phyloP scores from a whole-genome alignment of 129 eudicot species.

The Scalesia atractyloides region DNA sequence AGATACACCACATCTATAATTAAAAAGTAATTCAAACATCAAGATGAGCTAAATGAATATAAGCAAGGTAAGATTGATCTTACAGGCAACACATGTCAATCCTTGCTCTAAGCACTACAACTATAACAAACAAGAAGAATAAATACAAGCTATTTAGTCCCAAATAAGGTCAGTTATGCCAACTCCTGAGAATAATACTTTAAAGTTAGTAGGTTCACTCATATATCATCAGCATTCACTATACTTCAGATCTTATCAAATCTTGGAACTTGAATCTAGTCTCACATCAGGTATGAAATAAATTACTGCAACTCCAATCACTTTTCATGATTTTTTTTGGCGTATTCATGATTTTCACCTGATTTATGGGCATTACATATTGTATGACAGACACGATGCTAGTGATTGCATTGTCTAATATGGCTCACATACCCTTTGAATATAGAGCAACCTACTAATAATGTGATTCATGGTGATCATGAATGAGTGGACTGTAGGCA shows the following conservation, averaged over 20 bases:
- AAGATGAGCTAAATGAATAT: too few species aligned
- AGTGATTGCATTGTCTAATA: not conserved
- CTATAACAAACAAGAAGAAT: not conserved
- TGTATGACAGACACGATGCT: not conserved
- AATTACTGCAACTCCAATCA: not conserved
- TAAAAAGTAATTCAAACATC: not conserved
- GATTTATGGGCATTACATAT: constrained; percentile 11
- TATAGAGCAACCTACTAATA: constrained; percentile 9
- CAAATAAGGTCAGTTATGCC: not conserved
- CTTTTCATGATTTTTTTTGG: too few species aligned
- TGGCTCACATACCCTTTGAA: not conserved
- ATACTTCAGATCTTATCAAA: not conserved
- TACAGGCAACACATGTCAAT: not conserved
- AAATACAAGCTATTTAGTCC: not conserved
- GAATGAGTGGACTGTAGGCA: not conserved
- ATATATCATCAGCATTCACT: not conserved
- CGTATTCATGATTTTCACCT: not conserved
- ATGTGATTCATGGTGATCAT: constrained; percentile 5
- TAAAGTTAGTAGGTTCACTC: not conserved
- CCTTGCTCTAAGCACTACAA: constrained; percentile 1
- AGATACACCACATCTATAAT: not conserved
- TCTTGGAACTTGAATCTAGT: not conserved
- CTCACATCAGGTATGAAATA: not conserved
- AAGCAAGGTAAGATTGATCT: too few species aligned
- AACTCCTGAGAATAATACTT: not conserved